Evolutionary conservation across 2,329 filamentous ascomycete genomes (phyloP).

Genomic region (Cucurbitaria berberidis): DNA sequence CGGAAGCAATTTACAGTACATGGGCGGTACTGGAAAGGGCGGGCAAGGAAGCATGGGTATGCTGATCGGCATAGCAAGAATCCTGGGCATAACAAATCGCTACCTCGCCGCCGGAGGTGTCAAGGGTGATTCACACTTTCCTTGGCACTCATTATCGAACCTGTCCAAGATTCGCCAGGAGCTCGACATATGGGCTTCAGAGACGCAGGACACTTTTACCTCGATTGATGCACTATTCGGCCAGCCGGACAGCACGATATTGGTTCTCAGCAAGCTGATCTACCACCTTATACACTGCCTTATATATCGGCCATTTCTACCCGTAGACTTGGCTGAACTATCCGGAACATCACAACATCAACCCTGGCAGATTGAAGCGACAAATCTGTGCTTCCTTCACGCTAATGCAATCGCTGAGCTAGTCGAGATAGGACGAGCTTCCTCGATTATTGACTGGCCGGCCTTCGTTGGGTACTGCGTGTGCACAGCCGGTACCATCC

Average conservation of each 20-base stretch:
- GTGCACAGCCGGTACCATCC: constrained; percentile 84
- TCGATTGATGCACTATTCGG: constrained; percentile 77
- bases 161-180: constrained; percentile 86
- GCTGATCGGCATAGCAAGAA: constrained; percentile 83
- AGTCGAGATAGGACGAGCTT: constrained; percentile 77
- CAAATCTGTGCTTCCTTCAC: constrained; percentile 84
- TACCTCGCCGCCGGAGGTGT: constrained; percentile 86
- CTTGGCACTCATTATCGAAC: constrained; percentile 86
- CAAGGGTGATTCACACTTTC: constrained; percentile 88
- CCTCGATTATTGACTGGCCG: constrained; percentile 80
- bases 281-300: constrained; percentile 88
- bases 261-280: constrained; percentile 83
- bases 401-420: constrained; percentile 87
- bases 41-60: constrained; percentile 78
- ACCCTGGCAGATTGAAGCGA: constrained; percentile 91
- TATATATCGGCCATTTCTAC: constrained; percentile 85
- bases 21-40: constrained; percentile 71
- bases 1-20: constrained; percentile 76
- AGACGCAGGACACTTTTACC: constrained; percentile 78
- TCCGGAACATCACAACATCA: constrained; percentile 82
- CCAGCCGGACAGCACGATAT: constrained; percentile 76
- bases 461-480: constrained; percentile 87
- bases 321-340: constrained; percentile 81
- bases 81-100: constrained; percentile 81
- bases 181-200: constrained; percentile 82